These are phyloP conservation scores for Saturnispora halmiae DNA, from an alignment of 805 yeast genomes.

Conservation along the genomic window DNA sequence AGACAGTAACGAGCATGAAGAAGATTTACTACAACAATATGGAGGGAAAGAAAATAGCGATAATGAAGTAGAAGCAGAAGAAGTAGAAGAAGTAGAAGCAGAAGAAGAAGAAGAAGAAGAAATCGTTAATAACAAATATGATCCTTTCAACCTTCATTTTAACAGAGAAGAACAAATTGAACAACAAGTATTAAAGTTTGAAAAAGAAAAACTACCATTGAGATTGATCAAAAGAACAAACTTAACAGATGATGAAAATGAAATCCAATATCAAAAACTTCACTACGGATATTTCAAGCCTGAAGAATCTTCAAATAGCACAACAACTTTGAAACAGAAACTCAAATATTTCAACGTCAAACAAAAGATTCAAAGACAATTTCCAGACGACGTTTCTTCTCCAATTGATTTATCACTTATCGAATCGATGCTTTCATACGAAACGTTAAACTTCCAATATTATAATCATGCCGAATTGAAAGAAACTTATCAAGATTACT, in stretches of 20 bases:
- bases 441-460: conserved; percentile 54
- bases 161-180: conserved; percentile 38
- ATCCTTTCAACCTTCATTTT: conserved; percentile 76
- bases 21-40: conserved; percentile 16
- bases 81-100: conserved; percentile 9
- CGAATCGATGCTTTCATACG: conserved; percentile 62
- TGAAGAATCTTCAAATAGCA: too few relatives aligned
- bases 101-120: conserved; percentile 34
- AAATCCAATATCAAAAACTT: conserved; percentile 25
- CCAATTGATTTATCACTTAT: conserved; percentile 44
- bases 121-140: conserved; percentile 31
- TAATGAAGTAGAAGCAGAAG: conserved; percentile 17
- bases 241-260: conserved; percentile 15
- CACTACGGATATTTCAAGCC: conserved; percentile 23
- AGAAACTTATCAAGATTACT: conserved; percentile 45
- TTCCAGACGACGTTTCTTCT: conserved; percentile 23
- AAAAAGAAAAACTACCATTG: conserved; percentile 18
- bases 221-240: conserved; percentile 16
- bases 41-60: conserved; percentile 12
- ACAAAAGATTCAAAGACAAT: conserved; percentile 34
- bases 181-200: conserved; percentile 21
- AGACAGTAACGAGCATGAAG: conserved; percentile 17
- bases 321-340: conserved; percentile 12
- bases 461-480: conserved; percentile 35
- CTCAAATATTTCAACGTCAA: conserved; percentile 36